Percentiles rank a stretch among this genome's conserved stretches.
phyloP scores from a whole-genome alignment of 768 basidiomycete genomes.

The Artomyces pyxidatus region DNA sequence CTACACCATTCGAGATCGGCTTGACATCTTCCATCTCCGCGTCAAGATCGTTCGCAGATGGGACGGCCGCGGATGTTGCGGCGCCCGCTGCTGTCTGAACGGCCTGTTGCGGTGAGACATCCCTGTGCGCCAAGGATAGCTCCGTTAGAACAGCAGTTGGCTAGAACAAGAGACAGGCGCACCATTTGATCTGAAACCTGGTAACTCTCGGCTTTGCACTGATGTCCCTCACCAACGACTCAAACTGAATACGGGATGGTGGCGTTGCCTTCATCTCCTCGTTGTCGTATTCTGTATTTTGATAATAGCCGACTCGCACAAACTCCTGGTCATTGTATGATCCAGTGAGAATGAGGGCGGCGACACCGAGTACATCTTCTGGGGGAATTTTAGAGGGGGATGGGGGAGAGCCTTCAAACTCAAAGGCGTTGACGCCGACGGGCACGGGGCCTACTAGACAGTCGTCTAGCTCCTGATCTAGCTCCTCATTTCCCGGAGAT shows the following conservation, averaged over 20 bases:
- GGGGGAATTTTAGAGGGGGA: constrained; percentile 76
- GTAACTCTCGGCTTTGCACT: constrained; percentile 92
- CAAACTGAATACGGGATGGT: constrained; percentile 62
- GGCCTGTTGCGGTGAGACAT: constrained; percentile 35
- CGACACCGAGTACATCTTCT: constrained; percentile 91
- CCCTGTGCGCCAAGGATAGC: constrained; percentile 1
- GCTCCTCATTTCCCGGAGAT: constrained; percentile 81
- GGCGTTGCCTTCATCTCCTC: constrained; percentile 80
- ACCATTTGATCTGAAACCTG: constrained; percentile 86
- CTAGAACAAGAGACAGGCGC: constrained; percentile 19
- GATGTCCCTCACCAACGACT: constrained; percentile 78
- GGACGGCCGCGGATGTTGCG: constrained; percentile 64
- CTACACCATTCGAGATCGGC: constrained; percentile 8
- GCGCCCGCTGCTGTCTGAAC: constrained; percentile 43
- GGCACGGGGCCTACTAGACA: constrained; percentile 98
- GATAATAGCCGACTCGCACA: constrained; percentile 98
- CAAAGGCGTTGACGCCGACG: constrained; percentile 93
- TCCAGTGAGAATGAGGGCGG: constrained; percentile 94
- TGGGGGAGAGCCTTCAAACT: constrained; percentile 86
- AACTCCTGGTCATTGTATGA: constrained; percentile 97
- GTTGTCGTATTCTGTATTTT: constrained; percentile 97
- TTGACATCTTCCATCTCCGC: constrained; percentile 16
- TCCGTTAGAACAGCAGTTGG: not conserved
- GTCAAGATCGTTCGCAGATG: constrained; percentile 62
- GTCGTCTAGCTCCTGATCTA: constrained; percentile 96